Conservation (phyloP, 371 early-diverging fungal genomes). For the Encephalitozoon romaleae region DNA sequence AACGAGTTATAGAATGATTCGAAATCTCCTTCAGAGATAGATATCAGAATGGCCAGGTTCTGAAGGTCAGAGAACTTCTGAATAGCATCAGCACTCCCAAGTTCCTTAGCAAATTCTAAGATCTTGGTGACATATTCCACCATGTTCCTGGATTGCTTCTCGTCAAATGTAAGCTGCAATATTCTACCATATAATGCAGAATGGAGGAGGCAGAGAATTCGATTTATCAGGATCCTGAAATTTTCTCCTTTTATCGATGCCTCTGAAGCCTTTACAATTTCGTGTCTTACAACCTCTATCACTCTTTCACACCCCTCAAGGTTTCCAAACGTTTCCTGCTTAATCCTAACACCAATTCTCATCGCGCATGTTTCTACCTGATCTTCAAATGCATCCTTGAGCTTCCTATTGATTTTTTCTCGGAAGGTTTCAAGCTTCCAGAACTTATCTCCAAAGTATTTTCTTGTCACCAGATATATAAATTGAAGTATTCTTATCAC, state of each 20-base stretch:
- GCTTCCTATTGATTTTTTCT: not conserved
- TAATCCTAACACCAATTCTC: constrained; percentile 21
- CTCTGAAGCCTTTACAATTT: constrained; percentile 12
- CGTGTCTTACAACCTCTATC: constrained; percentile 15
- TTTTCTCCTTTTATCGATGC: constrained; percentile 20
- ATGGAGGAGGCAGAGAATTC: constrained; percentile 9
- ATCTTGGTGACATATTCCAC: constrained; percentile 20
- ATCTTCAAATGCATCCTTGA: constrained; percentile 18
- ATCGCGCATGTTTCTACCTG: constrained; percentile 11
- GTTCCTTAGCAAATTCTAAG: not conserved
- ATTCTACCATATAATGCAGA: constrained; percentile 6
- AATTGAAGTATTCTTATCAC: not conserved
- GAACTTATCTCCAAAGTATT: constrained; percentile 30
- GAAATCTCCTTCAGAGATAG: constrained; percentile 7
- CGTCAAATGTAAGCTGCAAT: constrained; percentile 7
- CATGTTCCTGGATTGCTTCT: constrained; percentile 9
- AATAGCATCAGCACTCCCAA: not conserved
- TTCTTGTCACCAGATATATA: constrained; percentile 15
- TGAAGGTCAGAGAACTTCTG: constrained; percentile 6
- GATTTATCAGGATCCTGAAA: not conserved
- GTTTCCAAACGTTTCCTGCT: constrained; percentile 3
- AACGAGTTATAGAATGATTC: not conserved
- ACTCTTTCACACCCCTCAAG: not conserved
- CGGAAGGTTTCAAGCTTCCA: constrained; percentile 6
- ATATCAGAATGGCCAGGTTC: constrained; percentile 24